Evolutionary conservation across 306 rosid genomes (phyloP).

Genomic region (Pterocarpus macrocarpus): DNA sequence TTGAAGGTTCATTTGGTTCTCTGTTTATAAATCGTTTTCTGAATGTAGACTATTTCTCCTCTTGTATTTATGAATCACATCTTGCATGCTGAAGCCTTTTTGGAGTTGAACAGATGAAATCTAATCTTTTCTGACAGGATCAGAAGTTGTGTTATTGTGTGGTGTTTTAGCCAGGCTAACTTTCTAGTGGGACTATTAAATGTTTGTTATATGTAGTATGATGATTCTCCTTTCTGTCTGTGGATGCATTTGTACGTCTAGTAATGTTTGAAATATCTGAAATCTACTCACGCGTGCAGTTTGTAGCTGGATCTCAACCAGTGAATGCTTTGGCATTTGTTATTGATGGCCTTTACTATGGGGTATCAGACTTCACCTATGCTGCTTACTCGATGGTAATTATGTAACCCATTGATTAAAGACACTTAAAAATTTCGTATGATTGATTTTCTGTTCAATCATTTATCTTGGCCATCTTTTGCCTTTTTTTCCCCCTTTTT

Average conservation of each 20-base stretch:
- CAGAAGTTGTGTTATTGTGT: background rate
- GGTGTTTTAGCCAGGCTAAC: slow-evolving; percentile 2
- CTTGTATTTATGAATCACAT: slow-evolving; percentile 23
- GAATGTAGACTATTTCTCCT: slow-evolving; percentile 14
- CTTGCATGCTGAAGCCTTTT: slow-evolving; percentile 16
- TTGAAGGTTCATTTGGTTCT: slow-evolving; percentile 17
- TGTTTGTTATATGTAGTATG: slow-evolving; percentile 2
- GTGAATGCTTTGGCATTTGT: slow-evolving; percentile 95
- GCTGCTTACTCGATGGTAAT: slow-evolving; percentile 95
- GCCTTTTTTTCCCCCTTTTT: background rate
- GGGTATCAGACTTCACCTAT: slow-evolving; percentile 90
- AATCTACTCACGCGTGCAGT: slow-evolving; percentile 57
- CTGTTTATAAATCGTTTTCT: background rate
- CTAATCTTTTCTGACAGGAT: slow-evolving; percentile 25
- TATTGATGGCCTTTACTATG: slow-evolving; percentile 91
- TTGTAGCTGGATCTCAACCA: slow-evolving; percentile 96
- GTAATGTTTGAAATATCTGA: slow-evolving; percentile 47
- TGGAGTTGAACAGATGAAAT: background rate
- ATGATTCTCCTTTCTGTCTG: slow-evolving; percentile 17
- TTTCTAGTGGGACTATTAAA: slow-evolving; percentile 1
- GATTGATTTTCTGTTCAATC: slow-evolving; percentile 25
- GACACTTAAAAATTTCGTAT: slow-evolving; percentile 20
- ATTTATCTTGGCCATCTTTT: background rate
- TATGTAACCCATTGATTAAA: slow-evolving; percentile 32
- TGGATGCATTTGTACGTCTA: slow-evolving; percentile 30